phyloP scores from a whole-genome alignment of 163 green algal genomes.

The Scenedesmus sp. region DNA sequence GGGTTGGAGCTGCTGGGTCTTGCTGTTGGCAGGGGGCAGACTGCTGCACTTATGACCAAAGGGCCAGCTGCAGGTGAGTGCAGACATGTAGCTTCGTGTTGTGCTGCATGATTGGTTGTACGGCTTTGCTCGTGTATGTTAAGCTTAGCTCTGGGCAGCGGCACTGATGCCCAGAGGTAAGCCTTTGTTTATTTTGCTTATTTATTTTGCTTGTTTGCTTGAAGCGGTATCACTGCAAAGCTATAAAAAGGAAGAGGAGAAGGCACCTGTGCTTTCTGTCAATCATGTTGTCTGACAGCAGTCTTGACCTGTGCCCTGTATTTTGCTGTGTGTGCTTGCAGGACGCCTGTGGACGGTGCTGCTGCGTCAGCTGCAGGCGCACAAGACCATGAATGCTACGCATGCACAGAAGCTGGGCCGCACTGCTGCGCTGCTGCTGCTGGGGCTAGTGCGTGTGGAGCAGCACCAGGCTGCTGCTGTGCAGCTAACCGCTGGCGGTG shows the following conservation, averaged over 20 bases:
- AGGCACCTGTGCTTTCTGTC: too few relatives aligned
- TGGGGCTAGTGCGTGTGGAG: conserved; percentile 23
- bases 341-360: conserved; percentile 11
- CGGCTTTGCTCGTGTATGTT: too few relatives aligned
- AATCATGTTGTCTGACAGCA: background rate
- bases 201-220: too few relatives aligned
- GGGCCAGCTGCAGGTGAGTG: conserved; percentile 23
- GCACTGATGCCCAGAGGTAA: too few relatives aligned
- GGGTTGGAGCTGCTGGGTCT: conserved; percentile 21
- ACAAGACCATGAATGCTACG: conserved; percentile 13
- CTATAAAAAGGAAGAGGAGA: too few relatives aligned
- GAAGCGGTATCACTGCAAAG: too few relatives aligned
- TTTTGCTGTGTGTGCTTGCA: background rate
- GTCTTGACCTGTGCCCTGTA: too few relatives aligned
- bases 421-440: conserved; percentile 5
- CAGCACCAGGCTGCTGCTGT: conserved; percentile 20
- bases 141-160: too few relatives aligned
- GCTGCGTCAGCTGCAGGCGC: background rate
- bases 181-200: too few relatives aligned
- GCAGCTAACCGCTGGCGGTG: conserved; percentile 12
- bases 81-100: too few relatives aligned
- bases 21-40: conserved; percentile 23
- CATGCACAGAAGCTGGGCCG: background rate
- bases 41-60: conserved; percentile 20
- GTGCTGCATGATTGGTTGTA: too few relatives aligned